Percentiles rank a stretch among this genome's conserved stretches.
Evolutionary conservation across 805 yeast genomes (phyloP).

Genomic region (Ogataea methylovora): DNA sequence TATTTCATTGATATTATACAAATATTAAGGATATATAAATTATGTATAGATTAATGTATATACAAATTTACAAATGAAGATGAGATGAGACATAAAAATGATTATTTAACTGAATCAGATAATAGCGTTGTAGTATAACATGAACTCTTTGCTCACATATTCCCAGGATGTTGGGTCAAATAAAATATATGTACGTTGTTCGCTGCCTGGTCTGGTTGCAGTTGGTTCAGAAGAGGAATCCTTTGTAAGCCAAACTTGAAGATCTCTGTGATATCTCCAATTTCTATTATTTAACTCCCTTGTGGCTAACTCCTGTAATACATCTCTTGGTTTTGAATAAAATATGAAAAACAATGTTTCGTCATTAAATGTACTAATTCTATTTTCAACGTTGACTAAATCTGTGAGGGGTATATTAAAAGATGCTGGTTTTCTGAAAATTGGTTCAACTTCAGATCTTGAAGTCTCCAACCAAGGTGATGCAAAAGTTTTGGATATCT

Average conservation of each 20-base stretch:
- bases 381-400: constrained; percentile 20
- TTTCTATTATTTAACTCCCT: constrained; percentile 84
- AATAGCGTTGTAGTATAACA: constrained; percentile 40
- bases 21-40: too few species aligned
- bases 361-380: constrained; percentile 64
- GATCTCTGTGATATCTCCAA: constrained; percentile 95
- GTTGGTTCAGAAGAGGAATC: constrained; percentile 86
- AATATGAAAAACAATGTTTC: constrained; percentile 91
- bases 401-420: constrained; percentile 27
- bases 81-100: neutral
- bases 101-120: constrained; percentile 13
- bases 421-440: constrained; percentile 55
- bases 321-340: constrained; percentile 88
- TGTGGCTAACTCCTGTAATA: constrained; percentile 89
- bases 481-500: constrained; percentile 59
- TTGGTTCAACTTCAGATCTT: constrained; percentile 84
- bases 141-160: constrained; percentile 68
- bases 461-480: constrained; percentile 96
- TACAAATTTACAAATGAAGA: neutral
- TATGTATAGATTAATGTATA: too few species aligned
- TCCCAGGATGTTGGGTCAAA: constrained; percentile 97
- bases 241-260: constrained; percentile 95
- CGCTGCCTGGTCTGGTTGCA: constrained; percentile 72
- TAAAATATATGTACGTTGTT: constrained; percentile 87
- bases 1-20: too few species aligned